These are phyloP conservation scores for Nematocida major DNA, from an alignment of 371 early-diverging fungal genomes.

Conservation along the genomic window DNA sequence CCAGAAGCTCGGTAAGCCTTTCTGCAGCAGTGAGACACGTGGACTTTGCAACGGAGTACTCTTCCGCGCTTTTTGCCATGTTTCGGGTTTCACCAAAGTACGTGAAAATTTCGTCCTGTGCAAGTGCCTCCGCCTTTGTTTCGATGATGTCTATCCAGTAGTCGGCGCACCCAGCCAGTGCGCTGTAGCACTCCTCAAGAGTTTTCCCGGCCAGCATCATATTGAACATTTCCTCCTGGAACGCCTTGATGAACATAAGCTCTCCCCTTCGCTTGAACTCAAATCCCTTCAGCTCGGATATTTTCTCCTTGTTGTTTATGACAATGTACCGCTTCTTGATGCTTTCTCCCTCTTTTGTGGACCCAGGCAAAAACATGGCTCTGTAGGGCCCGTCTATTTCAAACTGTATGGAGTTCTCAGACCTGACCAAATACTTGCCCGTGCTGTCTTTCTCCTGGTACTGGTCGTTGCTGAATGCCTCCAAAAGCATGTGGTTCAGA, in stretches of 20 bases:
- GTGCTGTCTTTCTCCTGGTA: constrained; percentile 69
- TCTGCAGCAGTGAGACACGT: constrained; percentile 86
- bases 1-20: constrained; percentile 86
- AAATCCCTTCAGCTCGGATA: constrained; percentile 98
- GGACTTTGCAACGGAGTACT: constrained; percentile 82
- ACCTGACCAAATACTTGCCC: constrained; percentile 69
- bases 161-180: constrained; percentile 78
- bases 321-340: constrained; percentile 97
- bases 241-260: constrained; percentile 90
- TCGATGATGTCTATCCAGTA: constrained; percentile 87
- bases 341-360: constrained; percentile 86
- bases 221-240: constrained; percentile 86
- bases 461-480: constrained; percentile 90
- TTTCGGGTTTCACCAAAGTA: constrained; percentile 90
- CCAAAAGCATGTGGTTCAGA: constrained; percentile 91
- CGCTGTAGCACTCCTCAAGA: constrained; percentile 79
- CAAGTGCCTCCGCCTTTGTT: constrained; percentile 73
- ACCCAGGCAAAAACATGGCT: constrained; percentile 94
- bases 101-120: constrained; percentile 83
- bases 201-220: constrained; percentile 78
- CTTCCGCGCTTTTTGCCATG: constrained; percentile 85
- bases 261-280: constrained; percentile 97
- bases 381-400: constrained; percentile 98
- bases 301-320: constrained; percentile 81
- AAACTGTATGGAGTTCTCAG: constrained; percentile 92